Conservation (phyloP, 768 basidiomycete genomes). For the Xerocomus potaroensis region DNA sequence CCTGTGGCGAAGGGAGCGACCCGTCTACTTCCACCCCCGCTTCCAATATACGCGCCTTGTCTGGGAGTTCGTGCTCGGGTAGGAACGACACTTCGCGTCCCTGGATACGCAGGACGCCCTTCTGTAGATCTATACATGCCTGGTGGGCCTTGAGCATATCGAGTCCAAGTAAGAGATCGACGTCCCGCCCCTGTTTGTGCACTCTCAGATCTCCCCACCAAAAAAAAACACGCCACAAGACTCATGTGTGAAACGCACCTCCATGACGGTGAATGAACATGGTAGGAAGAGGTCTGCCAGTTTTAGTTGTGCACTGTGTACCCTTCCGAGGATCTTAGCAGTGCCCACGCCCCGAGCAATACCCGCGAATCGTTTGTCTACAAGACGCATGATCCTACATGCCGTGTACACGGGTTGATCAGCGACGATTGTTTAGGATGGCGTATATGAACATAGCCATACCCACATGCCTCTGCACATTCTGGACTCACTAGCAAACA, state of each 20-base stretch:
- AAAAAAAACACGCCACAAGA: too few relatives aligned
- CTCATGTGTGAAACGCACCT: constrained; percentile 49
- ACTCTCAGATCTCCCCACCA: too few relatives aligned
- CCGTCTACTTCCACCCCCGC: constrained; percentile 26
- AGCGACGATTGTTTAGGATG: constrained; percentile 1
- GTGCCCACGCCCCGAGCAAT: constrained; percentile 94
- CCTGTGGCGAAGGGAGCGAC: constrained; percentile 14
- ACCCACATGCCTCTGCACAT: constrained; percentile 90
- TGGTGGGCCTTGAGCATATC: constrained; percentile 99
- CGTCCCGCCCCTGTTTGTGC: constrained; percentile 86
- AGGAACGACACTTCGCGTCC: constrained; percentile 86
- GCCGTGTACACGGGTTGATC: not conserved
- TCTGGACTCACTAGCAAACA: constrained; percentile 74
- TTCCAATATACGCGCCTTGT: constrained; percentile 56
- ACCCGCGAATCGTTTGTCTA: constrained; percentile 84
- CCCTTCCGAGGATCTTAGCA: constrained; percentile 87
- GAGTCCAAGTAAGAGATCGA: constrained; percentile 95
- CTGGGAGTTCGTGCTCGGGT: constrained; percentile 91
- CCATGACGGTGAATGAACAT: constrained; percentile 93
- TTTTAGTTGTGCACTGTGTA: constrained; percentile 92
- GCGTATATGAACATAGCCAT: constrained; percentile 23
- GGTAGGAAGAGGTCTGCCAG: constrained; percentile 79
- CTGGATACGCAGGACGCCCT: constrained; percentile 89
- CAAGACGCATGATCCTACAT: constrained; percentile 81
- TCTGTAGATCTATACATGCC: constrained; percentile 90